Base-by-base conservation (phyloP, 164 flowering plant genomes). In the Vitis riparia region DNA sequence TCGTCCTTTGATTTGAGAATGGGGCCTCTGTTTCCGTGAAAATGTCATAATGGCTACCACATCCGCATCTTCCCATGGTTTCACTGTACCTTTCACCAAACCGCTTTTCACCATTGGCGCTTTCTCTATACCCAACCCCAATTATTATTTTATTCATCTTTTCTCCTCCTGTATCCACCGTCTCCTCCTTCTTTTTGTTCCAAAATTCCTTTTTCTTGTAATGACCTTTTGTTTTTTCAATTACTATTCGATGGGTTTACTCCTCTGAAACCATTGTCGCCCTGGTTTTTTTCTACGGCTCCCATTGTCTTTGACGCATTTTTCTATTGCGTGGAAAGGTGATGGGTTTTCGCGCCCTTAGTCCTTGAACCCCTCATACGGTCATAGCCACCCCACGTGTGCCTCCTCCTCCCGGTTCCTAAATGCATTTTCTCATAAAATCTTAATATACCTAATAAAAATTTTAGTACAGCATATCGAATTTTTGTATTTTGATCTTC, bases 21-120 rank as follows among this genome's bases (percentile, higher is more conserved):
- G 23, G 32, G 15, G 37, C 50, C 62, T 57, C 61, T 65, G 19
- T 66, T 52, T 62, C 13, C 14, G 61, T 23, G 61, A 65, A 61
- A 57, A 69, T 47, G 3, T 51, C 50, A 70, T 56, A 5, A 58
- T 60, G 55, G 62, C 64, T 48, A 6, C 53, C 59, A 19, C 53
- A 71, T 4, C 59, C 59, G 14, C 53, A 71, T 62, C 69, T 71
- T 68, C 75, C 73, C 56, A 69, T 55, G 73, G 79, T 73, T 73
- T 77, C 68, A 9, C 51, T 57, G 56, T 73, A 56, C 60, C 71
- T 73, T 65, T 69, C 71, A 53, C 66, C 58, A 68, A 68, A 72
- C 79, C 76, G 70, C 79, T 72, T 72, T 67, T 55, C 58, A 11
- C 16, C 48, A 23, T 51, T 1, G 1, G 0, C 27, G 27, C 27